These are phyloP conservation scores for Cyberlindnera samutprakarnensis DNA, from an alignment of 805 yeast genomes.

Conservation along the genomic window DNA sequence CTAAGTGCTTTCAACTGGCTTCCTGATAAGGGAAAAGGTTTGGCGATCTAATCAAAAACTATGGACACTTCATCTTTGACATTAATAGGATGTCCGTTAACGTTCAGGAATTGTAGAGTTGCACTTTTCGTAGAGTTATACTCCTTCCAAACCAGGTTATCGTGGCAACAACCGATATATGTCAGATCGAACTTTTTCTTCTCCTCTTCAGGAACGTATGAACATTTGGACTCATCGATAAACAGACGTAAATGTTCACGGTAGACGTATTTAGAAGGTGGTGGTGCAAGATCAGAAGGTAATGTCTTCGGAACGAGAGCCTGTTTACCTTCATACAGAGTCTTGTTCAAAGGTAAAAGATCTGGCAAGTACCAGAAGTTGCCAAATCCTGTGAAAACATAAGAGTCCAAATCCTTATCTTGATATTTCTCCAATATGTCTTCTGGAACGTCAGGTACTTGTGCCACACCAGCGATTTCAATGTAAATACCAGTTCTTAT, in stretches of 20 bases:
- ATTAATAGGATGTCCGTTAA: constrained; percentile 13
- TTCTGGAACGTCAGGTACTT: constrained; percentile 20
- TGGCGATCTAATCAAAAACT: constrained; percentile 23
- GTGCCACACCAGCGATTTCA: constrained; percentile 43
- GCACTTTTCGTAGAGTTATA: constrained; percentile 27
- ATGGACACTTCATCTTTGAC: constrained; percentile 18
- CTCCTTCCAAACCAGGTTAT: constrained; percentile 30
- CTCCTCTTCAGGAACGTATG: constrained; percentile 35
- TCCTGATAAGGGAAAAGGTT: constrained; percentile 27
- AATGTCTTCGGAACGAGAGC: constrained; percentile 37
- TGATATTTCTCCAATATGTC: constrained; percentile 6
- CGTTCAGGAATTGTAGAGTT: constrained; percentile 13
- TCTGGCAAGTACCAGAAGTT: constrained; percentile 42
- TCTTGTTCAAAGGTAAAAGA: constrained; percentile 43
- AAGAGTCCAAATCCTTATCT: constrained; percentile 14
- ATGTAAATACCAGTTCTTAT: constrained; percentile 50
- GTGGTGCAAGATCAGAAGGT: constrained; percentile 30
- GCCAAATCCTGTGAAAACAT: constrained; percentile 31
- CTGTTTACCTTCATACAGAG: constrained; percentile 51
- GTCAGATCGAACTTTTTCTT: constrained; percentile 26
- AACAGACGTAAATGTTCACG: constrained; percentile 31
- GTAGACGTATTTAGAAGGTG: constrained; percentile 24
- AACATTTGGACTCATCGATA: constrained; percentile 30
- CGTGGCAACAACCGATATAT: constrained; percentile 37
- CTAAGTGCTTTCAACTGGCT: constrained; percentile 29